These are phyloP conservation scores for Poronia punctata DNA, from an alignment of 495 filamentous ascomycete species.

Conservation along the genomic window DNA sequence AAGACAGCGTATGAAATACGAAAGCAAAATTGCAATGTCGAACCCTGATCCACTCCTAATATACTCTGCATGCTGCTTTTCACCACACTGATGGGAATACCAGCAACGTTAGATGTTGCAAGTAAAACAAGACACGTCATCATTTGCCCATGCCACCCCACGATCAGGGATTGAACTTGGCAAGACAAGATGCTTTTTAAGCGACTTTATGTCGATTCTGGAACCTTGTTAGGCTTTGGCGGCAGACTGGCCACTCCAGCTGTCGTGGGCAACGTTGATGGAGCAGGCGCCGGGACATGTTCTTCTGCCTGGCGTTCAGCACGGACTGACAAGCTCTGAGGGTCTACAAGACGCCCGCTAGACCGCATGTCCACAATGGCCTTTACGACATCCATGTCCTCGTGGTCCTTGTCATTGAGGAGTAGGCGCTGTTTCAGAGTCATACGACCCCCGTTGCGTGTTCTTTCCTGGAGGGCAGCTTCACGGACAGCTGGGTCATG, in stretches of 20 bases:
- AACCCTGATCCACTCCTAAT: no score
- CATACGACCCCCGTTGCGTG: conserved; percentile 47
- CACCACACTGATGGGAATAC: conserved; percentile 23
- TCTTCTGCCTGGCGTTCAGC: conserved; percentile 14
- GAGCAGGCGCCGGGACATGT: conserved; percentile 4
- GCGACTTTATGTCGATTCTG: conserved; percentile 17
- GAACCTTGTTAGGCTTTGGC: conserved; percentile 21
- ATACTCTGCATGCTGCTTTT: conserved; percentile 4
- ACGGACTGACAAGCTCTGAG: conserved; percentile 12
- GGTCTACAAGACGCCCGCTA: conserved; percentile 22
- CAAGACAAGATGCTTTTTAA: conserved; percentile 16
- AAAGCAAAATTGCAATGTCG: no score
- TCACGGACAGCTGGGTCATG: conserved; percentile 48
- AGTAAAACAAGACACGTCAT: no score
- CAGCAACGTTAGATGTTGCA: not conserved
- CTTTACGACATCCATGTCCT: conserved; percentile 49
- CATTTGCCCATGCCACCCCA: no score
- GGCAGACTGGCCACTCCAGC: conserved; percentile 24
- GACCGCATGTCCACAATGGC: conserved; percentile 34
- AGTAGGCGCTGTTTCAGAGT: conserved; percentile 49
- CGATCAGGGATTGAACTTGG: conserved; percentile 8
- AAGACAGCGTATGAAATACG: no score
- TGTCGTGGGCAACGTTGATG: conserved; percentile 22
- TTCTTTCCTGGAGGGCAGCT: conserved; percentile 45
- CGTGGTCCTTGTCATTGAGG: conserved; percentile 51